Percentiles rank a stretch among this genome's conserved stretches.
These are phyloP conservation scores for Candida odintsovae DNA, from an alignment of 805 yeast genomes.

Conservation along the genomic window DNA sequence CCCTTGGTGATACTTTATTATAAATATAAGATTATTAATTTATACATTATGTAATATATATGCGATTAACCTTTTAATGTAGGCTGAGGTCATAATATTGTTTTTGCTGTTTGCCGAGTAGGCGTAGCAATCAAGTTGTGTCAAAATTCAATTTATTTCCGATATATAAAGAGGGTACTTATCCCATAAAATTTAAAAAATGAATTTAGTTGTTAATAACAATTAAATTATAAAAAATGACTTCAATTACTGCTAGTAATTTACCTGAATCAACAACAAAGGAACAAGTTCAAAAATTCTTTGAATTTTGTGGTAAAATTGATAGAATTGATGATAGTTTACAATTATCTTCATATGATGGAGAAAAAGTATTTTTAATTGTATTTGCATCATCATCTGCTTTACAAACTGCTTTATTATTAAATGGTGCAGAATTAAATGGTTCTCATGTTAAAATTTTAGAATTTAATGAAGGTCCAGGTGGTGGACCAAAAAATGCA, in stretches of 20 bases:
- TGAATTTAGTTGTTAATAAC: no score
- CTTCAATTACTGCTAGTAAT: constrained; percentile 3
- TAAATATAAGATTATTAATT: constrained; percentile 2
- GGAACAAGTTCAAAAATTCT: constrained; percentile 38
- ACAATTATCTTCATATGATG: constrained; percentile 5
- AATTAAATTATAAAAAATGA: background rate
- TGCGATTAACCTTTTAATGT: no score
- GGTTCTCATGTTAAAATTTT: constrained; percentile 47
- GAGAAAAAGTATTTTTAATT: constrained; percentile 31
- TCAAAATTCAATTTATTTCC: background rate
- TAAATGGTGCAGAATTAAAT: constrained; percentile 70
- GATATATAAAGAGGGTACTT: no score
- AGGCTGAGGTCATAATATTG: no score
- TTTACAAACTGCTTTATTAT: constrained; percentile 60
- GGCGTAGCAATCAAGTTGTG: background rate
- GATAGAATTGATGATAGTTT: constrained; percentile 16
- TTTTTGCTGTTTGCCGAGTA: no score
- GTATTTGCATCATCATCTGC: constrained; percentile 55
- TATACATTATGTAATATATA: background rate
- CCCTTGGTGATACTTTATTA: constrained; percentile 81
- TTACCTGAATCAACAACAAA: constrained; percentile 5
- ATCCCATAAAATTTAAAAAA: no score
- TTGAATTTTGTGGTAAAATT: constrained; percentile 67
- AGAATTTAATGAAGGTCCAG: constrained; percentile 22
- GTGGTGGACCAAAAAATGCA: constrained; percentile 6